Evolutionary conservation across 1,284 basidiomycete genomes (phyloP), one percentile per base, ranked within the genome.

Genomic region (Taiwanofungus camphoratus): DNA sequence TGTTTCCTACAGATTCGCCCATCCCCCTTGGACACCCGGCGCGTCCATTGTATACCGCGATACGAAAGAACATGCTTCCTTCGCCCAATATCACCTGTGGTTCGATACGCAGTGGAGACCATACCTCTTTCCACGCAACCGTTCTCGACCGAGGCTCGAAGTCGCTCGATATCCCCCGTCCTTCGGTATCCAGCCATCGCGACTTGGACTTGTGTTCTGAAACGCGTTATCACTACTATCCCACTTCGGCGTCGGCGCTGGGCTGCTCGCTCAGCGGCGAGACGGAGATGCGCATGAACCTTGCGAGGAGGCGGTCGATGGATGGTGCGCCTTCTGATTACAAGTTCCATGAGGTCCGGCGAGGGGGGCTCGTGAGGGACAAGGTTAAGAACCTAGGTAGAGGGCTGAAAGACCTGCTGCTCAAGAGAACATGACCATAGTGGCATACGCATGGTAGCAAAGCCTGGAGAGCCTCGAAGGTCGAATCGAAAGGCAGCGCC

Each of bases 1-100:
- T 32, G 30, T 27, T 36, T 23, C 15, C 47, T 11, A 7, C 37
- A 13, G 18, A 36, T 5, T 20, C 31, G 21, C 36, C 16, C 26
- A 27, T 53, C 30, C 51, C 52, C 33, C 53, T 50, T 15, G 58
- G 47, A 11, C 49, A 46, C 37, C 60, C 57, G 16, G 57, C 58
- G 26, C 67, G 78, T n/a, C 78, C 78, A 7, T 74, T 79, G 46
- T 81, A 81, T 56, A 72, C 74, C 20, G 80, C 74, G 37, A 82
- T 82, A 41, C 73, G 79, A 40, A 73, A 73, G 54, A 70, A 76
- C 52, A 76, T 74, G 69, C 65, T 33, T 16, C 7, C 70, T 31
- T 66, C 65, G 16, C 68, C 71, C 15, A 60, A 55, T 6, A 64
- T 61, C 15, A 62, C 65, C 2, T 54, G 52, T 39, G 52, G 59